Conservation (phyloP, 2,329 filamentous ascomycete genomes). For the Xylariales sp. region DNA sequence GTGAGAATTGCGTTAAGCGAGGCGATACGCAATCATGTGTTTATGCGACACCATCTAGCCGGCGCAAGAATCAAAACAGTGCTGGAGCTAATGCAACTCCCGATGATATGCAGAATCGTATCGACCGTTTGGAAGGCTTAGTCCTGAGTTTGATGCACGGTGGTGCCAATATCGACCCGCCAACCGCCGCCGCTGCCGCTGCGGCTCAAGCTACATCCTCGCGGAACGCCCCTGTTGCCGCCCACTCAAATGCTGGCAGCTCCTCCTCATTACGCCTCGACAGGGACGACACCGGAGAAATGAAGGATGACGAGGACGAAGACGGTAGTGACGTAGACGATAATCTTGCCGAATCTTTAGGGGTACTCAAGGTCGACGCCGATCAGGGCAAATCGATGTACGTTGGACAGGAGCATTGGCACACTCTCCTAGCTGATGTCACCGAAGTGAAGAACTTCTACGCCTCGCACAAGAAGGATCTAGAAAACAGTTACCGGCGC, state of each 20-base stretch:
- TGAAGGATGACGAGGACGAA: slow-evolving; percentile 63
- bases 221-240: slow-evolving; percentile 43
- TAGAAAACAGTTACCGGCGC: slow-evolving; percentile 83
- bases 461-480: slow-evolving; percentile 83
- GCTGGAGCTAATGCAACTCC: slow-evolving; percentile 69
- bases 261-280: slow-evolving; percentile 62
- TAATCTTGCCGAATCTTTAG: slow-evolving; percentile 76
- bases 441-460: slow-evolving; percentile 96
- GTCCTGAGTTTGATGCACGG: slow-evolving; percentile 95
- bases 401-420: slow-evolving; percentile 86
- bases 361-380: slow-evolving; percentile 82
- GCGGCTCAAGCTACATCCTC: slow-evolving; percentile 49
- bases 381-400: slow-evolving; percentile 85
- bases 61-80: slow-evolving; percentile 77
- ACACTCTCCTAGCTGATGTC: slow-evolving; percentile 82
- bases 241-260: slow-evolving; percentile 57
- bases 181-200: slow-evolving; percentile 51
- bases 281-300: slow-evolving; percentile 65
- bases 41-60: slow-evolving; percentile 77
- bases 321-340: slow-evolving; percentile 78
- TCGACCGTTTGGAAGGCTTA: slow-evolving; percentile 91
- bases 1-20: slow-evolving; percentile 88
- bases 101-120: slow-evolving; percentile 98
- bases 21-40: slow-evolving; percentile 83
- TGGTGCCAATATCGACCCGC: slow-evolving; percentile 65